These are phyloP conservation scores for Blastocystis hominis DNA, from an alignment of 352 stramenopile species.

Conservation along the genomic window DNA sequence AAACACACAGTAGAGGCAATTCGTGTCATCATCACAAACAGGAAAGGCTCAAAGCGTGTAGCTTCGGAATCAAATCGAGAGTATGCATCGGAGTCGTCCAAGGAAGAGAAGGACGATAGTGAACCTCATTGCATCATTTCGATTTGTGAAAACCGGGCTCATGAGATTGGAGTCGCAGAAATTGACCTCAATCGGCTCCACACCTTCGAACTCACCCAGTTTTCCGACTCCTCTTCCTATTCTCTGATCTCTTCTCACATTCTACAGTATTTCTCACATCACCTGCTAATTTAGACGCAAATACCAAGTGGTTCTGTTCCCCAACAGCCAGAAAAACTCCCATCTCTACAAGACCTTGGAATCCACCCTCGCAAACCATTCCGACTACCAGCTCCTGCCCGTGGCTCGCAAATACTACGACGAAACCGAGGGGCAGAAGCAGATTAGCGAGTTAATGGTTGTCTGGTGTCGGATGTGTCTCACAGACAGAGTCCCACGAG, in stretches of 20 bases:
- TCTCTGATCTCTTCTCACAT: neutral
- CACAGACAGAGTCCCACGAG: neutral
- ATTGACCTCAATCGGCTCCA: conserved; percentile 26
- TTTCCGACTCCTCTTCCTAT: neutral
- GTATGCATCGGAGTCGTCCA: neutral
- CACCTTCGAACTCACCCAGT: neutral
- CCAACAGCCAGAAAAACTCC: neutral
- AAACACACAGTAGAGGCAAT: neutral
- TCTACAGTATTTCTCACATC: neutral
- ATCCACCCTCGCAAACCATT: too few relatives aligned
- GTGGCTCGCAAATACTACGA: conserved; percentile 37
- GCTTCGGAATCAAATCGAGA: neutral
- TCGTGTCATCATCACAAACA: neutral
- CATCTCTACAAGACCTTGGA: neutral
- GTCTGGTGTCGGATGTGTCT: neutral
- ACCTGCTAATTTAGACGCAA: neutral
- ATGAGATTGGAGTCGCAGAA: neutral
- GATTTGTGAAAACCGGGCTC: conserved; percentile 16
- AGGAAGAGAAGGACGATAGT: neutral
- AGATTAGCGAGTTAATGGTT: neutral
- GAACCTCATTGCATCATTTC: neutral
- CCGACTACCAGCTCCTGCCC: neutral
- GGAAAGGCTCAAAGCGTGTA: neutral
- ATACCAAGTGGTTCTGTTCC: neutral
- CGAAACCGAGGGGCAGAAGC: conserved; percentile 2